Evolutionary conservation across 1,284 basidiomycete genomes (phyloP).

Genomic region (Bjerkandera adusta): DNA sequence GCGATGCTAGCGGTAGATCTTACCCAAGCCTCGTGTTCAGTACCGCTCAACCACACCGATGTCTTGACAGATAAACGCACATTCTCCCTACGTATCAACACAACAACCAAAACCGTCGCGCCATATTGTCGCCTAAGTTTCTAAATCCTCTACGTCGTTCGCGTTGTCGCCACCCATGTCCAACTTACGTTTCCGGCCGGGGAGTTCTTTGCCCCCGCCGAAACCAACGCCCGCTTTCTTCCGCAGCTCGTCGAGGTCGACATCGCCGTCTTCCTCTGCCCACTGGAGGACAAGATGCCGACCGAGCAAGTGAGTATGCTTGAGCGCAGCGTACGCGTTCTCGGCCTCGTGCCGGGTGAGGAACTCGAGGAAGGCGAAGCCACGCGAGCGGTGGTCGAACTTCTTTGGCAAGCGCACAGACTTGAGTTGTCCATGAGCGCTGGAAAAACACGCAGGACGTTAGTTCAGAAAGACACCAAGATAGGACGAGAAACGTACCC

Average conservation of each 20-base stretch:
- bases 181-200: conserved; percentile 70
- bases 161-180: conserved; percentile 47
- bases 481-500: conserved; percentile 49
- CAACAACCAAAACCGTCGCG: too few relatives aligned
- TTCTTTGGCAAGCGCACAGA: conserved; percentile 88
- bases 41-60: too few relatives aligned
- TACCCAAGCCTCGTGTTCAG: too few relatives aligned
- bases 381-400: conserved; percentile 82
- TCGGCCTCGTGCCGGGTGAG: conserved; percentile 84
- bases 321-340: conserved; percentile 79
- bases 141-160: conserved; percentile 26
- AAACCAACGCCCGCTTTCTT: conserved; percentile 78
- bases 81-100: too few relatives aligned
- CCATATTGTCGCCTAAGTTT: too few relatives aligned
- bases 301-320: conserved; percentile 94
- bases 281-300: conserved; percentile 93
- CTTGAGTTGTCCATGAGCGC: conserved; percentile 87
- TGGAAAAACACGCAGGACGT: conserved; percentile 36
- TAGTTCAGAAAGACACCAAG: conserved; percentile 2
- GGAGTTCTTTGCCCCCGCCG: conserved; percentile 63
- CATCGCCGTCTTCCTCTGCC: conserved; percentile 76
- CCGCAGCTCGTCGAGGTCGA: conserved; percentile 72
- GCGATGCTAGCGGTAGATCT: too few relatives aligned
- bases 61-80: too few relatives aligned
- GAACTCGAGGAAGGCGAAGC: conserved; percentile 97